Conservation (phyloP, 1,139 yeast genomes). For the Geotrichum klebahnii region DNA sequence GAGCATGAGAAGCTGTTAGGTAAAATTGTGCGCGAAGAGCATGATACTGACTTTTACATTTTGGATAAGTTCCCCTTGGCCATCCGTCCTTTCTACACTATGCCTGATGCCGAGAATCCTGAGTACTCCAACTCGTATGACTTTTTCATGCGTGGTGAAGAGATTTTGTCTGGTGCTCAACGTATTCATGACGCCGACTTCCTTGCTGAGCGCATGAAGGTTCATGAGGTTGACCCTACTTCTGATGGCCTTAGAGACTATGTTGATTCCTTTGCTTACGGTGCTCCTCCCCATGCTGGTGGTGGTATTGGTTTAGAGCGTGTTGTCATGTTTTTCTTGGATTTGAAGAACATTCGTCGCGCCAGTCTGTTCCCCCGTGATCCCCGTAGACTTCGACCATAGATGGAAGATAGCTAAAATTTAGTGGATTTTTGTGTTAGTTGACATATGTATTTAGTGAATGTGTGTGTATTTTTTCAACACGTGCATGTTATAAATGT, state of each 20-base stretch:
- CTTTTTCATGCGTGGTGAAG: conserved; percentile 99
- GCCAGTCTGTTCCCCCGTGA: conserved; percentile 99
- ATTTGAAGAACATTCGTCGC: conserved; percentile 92
- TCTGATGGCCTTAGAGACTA: conserved; percentile 84
- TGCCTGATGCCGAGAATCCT: conserved; percentile 94
- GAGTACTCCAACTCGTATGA: conserved; percentile 85
- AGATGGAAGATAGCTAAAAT: too few relatives aligned
- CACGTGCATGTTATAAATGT: neutral
- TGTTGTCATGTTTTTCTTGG: conserved; percentile 96
- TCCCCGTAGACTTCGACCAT: conserved; percentile 87
- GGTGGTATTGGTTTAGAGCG: conserved; percentile 99
- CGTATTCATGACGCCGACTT: conserved; percentile 93
- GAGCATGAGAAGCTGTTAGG: conserved; percentile 94
- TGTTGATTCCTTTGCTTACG: conserved; percentile 86
- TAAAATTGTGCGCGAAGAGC: conserved; percentile 82
- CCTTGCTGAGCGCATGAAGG: conserved; percentile 73
- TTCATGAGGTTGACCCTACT: conserved; percentile 75
- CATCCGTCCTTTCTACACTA: conserved; percentile 95
- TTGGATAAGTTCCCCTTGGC: conserved; percentile 97
- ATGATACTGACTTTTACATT: conserved; percentile 95
- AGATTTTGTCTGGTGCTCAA: conserved; percentile 96
- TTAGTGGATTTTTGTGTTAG: neutral
- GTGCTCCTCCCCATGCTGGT: conserved; percentile 98
- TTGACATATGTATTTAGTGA: neutral
- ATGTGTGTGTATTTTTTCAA: neutral